Conservation (phyloP, 2,329 filamentous ascomycete genomes). For the Fusarium buxicola region DNA sequence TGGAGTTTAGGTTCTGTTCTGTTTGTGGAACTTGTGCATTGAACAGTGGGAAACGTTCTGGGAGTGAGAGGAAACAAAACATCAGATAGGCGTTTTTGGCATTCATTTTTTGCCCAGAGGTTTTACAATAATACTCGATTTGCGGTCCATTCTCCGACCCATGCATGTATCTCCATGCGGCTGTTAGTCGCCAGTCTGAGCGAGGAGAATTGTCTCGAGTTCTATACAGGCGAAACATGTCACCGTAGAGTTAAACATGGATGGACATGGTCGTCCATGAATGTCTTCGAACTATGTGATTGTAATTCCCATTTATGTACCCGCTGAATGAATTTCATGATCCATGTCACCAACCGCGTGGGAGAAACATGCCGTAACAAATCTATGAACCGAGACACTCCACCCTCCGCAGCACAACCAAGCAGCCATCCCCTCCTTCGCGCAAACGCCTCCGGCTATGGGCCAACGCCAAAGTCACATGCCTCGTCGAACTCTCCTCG, state of each 20-base stretch:
- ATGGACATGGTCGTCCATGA: conserved; percentile 5
- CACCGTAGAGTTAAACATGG: not conserved
- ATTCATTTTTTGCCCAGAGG: conserved; percentile 17
- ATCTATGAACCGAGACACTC: conserved; percentile 39
- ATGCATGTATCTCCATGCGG: not conserved
- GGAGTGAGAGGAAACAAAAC: conserved; percentile 21
- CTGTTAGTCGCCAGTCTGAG: not conserved
- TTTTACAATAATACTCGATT: conserved; percentile 20
- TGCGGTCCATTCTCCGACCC: not conserved
- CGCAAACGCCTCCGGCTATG: conserved; percentile 36
- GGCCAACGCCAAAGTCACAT: conserved; percentile 36
- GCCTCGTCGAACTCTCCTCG: conserved; percentile 29
- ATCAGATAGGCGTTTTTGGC: conserved; percentile 37
- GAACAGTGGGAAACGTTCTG: conserved; percentile 11
- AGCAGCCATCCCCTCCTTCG: conserved; percentile 26
- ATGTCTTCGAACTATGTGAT: conserved; percentile 9
- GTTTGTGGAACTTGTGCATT: conserved; percentile 16
- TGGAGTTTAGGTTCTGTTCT: conserved; percentile 15
- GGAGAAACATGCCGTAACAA: conserved; percentile 41
- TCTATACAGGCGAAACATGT: not conserved
- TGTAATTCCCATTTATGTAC: conserved; percentile 26
- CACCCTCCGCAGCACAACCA: conserved; percentile 28
- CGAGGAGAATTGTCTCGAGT: not conserved
- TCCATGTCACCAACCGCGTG: conserved; percentile 29
- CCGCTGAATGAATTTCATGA: conserved; percentile 37